Base-by-base conservation (phyloP, 768 basidiomycete species). In the Zangia roseola region DNA sequence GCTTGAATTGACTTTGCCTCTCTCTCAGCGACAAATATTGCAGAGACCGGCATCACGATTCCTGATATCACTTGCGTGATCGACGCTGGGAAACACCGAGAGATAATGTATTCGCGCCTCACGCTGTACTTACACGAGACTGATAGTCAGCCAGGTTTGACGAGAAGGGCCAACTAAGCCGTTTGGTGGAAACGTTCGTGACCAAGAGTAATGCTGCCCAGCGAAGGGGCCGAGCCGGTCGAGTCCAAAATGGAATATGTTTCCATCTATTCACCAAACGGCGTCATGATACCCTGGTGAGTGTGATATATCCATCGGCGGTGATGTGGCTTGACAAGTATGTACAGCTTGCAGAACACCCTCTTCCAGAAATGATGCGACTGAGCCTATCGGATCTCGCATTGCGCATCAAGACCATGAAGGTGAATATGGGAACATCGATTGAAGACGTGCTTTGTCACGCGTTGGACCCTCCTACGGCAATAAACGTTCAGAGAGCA, bases 11-110 rank as follows among this genome's bases (percentile, higher is more conserved):
- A 48, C 46, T 16, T 53, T n/a, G n/a, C 5, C 12, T 10, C 14
- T 45, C 16, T 36, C 21, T 30, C 40, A 92, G 90, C 90, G 3
- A 92, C 91, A 28, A 92, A 95, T 61, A 92, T 94, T 57, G 89
- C 92, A 14, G 95, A 99, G 69, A 99, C 95, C 13, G 95, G 95
- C 58, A 91, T 99, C 46, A 99, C 97, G 2, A 99, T 99, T 47
- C 95, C 95, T 6, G 97, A 99, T 59, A 90, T 97, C 50, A 95
- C 94, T 9, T 94, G 92, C 56, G 95, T 97, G 20, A 92, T 98
- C 51, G 95, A 99, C 62, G 82, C 85, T 0, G 94, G 94, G 40
- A 93, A 90, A 60, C 93, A 97, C 64, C 79, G 91, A 56, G 94
- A 97, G 72, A 97, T 97, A 87, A 82, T 87, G 86, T 87, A 49